Conservation (phyloP, 2,329 filamentous ascomycete genomes). For the Xylariaceae sp. region DNA sequence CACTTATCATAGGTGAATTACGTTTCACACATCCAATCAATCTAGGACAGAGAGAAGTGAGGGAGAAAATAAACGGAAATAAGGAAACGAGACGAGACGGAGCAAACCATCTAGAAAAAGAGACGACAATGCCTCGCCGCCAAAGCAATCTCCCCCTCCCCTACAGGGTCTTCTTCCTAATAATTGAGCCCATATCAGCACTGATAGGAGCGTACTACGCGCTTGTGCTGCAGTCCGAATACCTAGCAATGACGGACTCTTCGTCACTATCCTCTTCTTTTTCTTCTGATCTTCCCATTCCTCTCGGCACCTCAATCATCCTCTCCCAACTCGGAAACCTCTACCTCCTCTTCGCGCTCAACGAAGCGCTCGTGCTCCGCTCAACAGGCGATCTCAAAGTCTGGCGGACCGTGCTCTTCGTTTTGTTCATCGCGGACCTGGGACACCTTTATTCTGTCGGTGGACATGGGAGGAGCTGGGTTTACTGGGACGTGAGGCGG, state of each 20-base stretch:
- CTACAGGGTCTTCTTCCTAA: conserved; percentile 72
- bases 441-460: conserved; percentile 68
- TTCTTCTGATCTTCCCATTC: no score
- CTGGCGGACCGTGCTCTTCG: conserved; percentile 65
- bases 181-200: conserved; percentile 60
- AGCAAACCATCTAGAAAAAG: no score
- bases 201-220: conserved; percentile 50
- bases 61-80: no score
- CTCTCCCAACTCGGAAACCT: conserved; percentile 74
- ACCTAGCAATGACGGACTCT: conserved; percentile 59
- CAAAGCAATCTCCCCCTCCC: conserved; percentile 46
- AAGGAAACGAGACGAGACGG: no score
- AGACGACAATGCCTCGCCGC: conserved; percentile 23
- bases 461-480: conserved; percentile 49
- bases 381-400: conserved; percentile 64
- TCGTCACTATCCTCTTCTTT: conserved; percentile 43
- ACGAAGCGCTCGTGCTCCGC: conserved; percentile 72
- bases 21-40: no score
- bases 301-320: conserved; percentile 60
- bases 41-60: no score
- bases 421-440: conserved; percentile 69
- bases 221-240: conserved; percentile 48
- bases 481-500: conserved; percentile 59
- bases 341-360: conserved; percentile 72
- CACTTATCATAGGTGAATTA: no score